Evolutionary conservation across 163 green algal genomes (phyloP).

Genomic region (Chlamydomonas reinhardtii): DNA sequence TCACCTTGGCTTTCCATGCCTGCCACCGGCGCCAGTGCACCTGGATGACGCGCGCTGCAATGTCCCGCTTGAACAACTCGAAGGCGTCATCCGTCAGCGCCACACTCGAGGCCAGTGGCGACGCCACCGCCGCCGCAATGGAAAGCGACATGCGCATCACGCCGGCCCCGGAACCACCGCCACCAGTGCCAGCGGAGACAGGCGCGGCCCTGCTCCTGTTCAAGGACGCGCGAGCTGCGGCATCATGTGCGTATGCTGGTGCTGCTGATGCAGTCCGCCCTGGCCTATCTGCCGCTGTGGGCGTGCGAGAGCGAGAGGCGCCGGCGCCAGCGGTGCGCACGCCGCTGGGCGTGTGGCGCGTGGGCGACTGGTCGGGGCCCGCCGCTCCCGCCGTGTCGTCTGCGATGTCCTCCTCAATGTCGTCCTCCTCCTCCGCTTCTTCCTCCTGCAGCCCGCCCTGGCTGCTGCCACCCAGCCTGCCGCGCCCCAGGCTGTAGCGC

Average conservation of each 20-base stretch:
- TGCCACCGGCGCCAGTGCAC: slow-evolving; percentile 65
- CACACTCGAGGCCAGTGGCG: neutral
- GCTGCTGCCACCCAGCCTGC: too few relatives aligned
- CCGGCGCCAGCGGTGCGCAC: neutral
- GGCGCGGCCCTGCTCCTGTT: neutral
- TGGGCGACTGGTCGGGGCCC: slow-evolving; percentile 21
- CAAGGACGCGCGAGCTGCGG: neutral
- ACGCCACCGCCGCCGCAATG: neutral
- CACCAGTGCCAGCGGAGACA: neutral
- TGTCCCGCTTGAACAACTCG: slow-evolving; percentile 66
- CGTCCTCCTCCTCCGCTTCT: neutral
- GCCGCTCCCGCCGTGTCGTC: neutral
- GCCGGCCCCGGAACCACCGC: too few relatives aligned
- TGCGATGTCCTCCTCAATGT: neutral
- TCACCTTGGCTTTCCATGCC: slow-evolving; percentile 42
- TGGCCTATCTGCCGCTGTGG: neutral
- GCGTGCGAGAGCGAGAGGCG: neutral
- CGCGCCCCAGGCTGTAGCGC: too few relatives aligned
- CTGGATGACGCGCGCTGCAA: slow-evolving; percentile 81
- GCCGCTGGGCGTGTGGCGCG: slow-evolving; percentile 4
- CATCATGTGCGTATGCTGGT: neutral
- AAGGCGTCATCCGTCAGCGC: slow-evolving; percentile 47
- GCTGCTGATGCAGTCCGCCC: too few relatives aligned
- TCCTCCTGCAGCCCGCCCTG: neutral
- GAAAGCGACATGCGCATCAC: neutral